Conservation (phyloP, 1,284 basidiomycete species). For the Ceratobasidium theobromae region DNA sequence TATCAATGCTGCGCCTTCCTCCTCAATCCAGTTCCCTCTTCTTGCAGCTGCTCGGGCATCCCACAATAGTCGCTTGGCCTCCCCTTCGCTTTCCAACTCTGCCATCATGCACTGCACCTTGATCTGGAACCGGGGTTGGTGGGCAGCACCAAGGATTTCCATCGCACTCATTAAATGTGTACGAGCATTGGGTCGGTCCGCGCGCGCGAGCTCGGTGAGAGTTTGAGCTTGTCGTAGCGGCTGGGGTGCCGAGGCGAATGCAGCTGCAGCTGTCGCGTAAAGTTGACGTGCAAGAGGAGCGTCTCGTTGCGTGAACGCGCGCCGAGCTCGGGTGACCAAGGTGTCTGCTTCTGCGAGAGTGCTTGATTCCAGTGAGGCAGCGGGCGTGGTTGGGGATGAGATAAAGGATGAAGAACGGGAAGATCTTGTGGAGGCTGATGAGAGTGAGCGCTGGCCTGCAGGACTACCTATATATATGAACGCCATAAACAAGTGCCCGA, state of each 20-base stretch:
- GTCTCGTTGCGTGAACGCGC: slow-evolving; percentile 19
- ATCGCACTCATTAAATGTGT: slow-evolving; percentile 9
- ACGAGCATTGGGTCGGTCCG: slow-evolving; percentile 12
- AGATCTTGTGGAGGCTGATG: background rate
- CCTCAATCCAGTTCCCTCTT: slow-evolving; percentile 18
- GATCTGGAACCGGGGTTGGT: slow-evolving; percentile 9
- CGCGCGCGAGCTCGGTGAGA: slow-evolving; percentile 22
- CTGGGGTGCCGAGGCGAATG: background rate
- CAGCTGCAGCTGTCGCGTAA: slow-evolving; percentile 1
- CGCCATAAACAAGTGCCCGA: background rate
- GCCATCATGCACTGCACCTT: slow-evolving; percentile 21
- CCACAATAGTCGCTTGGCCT: slow-evolving; percentile 20
- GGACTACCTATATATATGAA: slow-evolving; percentile 17
- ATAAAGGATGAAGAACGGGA: slow-evolving; percentile 14
- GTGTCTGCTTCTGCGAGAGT: slow-evolving; percentile 2
- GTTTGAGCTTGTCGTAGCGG: slow-evolving; percentile 11
- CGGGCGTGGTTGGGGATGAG: background rate
- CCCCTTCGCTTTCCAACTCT: slow-evolving; percentile 9
- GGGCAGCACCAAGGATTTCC: slow-evolving; percentile 8
- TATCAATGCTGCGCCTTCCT: slow-evolving; percentile 16
- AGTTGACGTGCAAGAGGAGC: slow-evolving; percentile 13
- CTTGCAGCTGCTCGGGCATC: slow-evolving; percentile 9
- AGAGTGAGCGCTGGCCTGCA: slow-evolving; percentile 15
- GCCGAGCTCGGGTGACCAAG: background rate
- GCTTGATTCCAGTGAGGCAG: slow-evolving; percentile 5